A percentile compares a stretch with the other conserved stretches of the same genome.
Evolutionary conservation across 78 protist species (phyloP).

Genomic region (Dictyostelium citrinum): DNA sequence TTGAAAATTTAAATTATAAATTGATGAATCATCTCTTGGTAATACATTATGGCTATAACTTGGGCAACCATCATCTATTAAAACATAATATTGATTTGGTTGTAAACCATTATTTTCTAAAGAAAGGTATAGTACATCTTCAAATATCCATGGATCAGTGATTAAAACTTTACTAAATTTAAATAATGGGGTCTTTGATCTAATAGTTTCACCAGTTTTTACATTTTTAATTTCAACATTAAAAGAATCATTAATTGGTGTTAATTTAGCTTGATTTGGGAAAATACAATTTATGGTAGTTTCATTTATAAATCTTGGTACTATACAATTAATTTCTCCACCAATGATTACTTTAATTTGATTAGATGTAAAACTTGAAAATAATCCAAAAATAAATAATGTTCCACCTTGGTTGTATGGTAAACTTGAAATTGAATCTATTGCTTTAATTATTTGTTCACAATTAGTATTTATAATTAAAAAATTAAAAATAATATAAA

Average conservation of each 20-base stretch:
- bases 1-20: not conserved
- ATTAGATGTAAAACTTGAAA: not conserved
- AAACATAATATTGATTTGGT: not conserved
- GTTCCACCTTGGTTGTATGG: not conserved
- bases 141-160: not conserved
- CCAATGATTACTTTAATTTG: not conserved
- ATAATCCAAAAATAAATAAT: not conserved
- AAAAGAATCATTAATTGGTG: not conserved
- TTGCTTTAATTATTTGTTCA: not conserved
- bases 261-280: not conserved
- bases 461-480: not conserved
- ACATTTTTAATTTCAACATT: not conserved
- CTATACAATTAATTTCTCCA: not conserved
- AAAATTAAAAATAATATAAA: not conserved
- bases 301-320: not conserved
- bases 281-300: not conserved
- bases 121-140: not conserved
- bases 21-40: not conserved
- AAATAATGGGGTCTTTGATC: not conserved
- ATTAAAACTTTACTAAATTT: not conserved
- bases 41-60: not conserved
- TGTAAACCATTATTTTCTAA: not conserved
- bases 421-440: not conserved
- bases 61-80: not conserved
- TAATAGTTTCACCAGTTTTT: not conserved